A percentile compares a stretch with the other conserved stretches of the same genome.
These are phyloP conservation scores for Schizothecium vesticola DNA, from an alignment of 495 filamentous ascomycete species.

Conservation along the genomic window DNA sequence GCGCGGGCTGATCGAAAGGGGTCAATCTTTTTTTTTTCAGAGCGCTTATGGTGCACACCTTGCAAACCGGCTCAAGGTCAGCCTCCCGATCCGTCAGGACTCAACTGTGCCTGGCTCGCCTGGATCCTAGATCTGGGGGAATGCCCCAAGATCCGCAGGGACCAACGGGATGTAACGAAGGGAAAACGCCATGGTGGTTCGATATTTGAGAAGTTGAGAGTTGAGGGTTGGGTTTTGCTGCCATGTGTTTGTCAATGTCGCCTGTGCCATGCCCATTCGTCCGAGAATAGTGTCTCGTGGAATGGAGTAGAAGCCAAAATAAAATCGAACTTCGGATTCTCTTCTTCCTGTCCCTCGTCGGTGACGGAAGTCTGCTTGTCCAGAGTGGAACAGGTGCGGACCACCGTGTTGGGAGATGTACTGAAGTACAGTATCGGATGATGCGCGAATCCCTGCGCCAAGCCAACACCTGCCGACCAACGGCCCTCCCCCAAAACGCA, in stretches of 20 bases:
- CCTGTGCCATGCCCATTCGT: neutral
- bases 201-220: neutral
- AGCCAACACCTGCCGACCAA: conserved; percentile 5
- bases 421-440: too few relatives aligned
- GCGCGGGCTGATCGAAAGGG: neutral
- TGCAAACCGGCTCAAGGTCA: too few relatives aligned
- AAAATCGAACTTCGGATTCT: neutral
- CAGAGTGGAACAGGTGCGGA: neutral
- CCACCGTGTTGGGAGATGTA: too few relatives aligned
- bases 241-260: neutral
- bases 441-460: neutral
- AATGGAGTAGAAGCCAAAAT: neutral
- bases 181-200: neutral
- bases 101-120: too few relatives aligned
- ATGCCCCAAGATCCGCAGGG: neutral
- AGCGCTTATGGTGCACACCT: too few relatives aligned
- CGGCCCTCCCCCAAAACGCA: neutral
- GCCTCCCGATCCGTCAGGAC: too few relatives aligned
- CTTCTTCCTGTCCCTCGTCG: neutral
- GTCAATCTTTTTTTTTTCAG: too few relatives aligned
- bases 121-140: too few relatives aligned
- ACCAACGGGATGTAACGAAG: neutral
- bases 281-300: neutral
- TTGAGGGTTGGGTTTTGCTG: neutral
- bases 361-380: neutral